These are phyloP conservation scores for Candida neerlandica DNA, from an alignment of 1,139 yeast genomes.

Conservation along the genomic window DNA sequence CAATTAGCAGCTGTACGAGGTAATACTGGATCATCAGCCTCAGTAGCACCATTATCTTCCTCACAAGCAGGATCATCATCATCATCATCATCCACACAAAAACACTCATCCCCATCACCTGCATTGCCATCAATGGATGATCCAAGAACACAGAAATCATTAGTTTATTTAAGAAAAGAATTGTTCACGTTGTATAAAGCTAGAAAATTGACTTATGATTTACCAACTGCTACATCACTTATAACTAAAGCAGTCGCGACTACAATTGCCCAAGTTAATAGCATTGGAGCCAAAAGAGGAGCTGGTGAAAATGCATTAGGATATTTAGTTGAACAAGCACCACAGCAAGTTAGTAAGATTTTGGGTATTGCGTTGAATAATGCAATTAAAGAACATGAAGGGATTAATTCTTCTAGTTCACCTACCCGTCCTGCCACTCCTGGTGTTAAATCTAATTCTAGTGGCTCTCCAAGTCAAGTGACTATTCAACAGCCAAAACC, in stretches of 20 bases:
- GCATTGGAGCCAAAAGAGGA: conserved; percentile 84
- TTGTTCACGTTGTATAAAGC: conserved; percentile 69
- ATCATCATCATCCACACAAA: neutral
- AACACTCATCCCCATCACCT: conserved; percentile 16
- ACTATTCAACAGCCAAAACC: neutral
- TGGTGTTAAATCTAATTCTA: conserved; percentile 12
- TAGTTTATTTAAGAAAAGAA: conserved; percentile 72
- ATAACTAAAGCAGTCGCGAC: conserved; percentile 92
- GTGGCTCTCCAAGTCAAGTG: neutral
- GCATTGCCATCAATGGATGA: conserved; percentile 43
- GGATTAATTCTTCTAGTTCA: conserved; percentile 21
- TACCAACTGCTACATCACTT: conserved; percentile 74
- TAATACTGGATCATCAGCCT: conserved; percentile 19
- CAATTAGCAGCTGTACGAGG: conserved; percentile 58
- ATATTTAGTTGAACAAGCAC: conserved; percentile 82
- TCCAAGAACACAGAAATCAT: conserved; percentile 54
- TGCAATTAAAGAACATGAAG: conserved; percentile 62
- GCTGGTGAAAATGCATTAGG: conserved; percentile 79
- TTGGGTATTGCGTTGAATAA: conserved; percentile 82
- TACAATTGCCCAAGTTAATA: conserved; percentile 87
- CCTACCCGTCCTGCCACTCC: conserved; percentile 35
- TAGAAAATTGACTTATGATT: conserved; percentile 63
- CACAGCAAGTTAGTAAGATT: conserved; percentile 81
- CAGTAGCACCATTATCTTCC: neutral
- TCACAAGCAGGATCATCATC: conserved; percentile 3